Base-by-base conservation (phyloP, 176 grass and related monocot species). In the Pharus latifolius region DNA sequence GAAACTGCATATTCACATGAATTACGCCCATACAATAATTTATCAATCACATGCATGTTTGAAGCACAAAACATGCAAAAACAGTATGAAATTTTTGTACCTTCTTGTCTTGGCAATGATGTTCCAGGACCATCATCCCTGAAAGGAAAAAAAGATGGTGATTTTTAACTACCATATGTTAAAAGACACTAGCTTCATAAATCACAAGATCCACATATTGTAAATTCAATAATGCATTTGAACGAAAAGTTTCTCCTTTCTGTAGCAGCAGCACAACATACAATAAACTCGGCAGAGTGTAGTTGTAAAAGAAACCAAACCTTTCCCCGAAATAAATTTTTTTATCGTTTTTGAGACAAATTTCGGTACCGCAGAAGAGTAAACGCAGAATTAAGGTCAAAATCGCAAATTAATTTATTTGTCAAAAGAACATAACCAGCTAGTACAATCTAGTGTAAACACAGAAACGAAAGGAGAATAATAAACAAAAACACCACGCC, bases 61-160 rank as follows among this genome's bases (percentile, higher is more conserved):
- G 74, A 25, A 49, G 42, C 12, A 83, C n/a, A 23, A 5, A 42
- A 0, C 49, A 51, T 23, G 13, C 18, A 64, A 7, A 69, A 70
- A 69, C 12, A 70, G 44, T 11, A 15, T 52, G 52, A 50, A 81
- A 48, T 52, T 47, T 22, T 7, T 11, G 64, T 92, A 98, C 89
- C 94, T 83, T 90, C 78, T 32, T 90, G 73, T 34, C 59, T 85
- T 58, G 86, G 89, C n/a, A 92, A 50, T n/a, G 89, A 98, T 0
- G 83, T 92, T 14, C 75, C 80, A 17, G 72, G 65, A 24, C 46
- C 78, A 55, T 87, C 78, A 78, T 85, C 81, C 51, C 88, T 98
- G 80, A 63, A 81, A 76, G 44, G 18, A 37, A 79, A 74, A 12
- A 41, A 27, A 48, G 42, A 20, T 18, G 26, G 49, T 51, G 13